Evolutionary conservation across 2,329 filamentous ascomycete species (phyloP).

Genomic region (Fusarium mangiferae): DNA sequence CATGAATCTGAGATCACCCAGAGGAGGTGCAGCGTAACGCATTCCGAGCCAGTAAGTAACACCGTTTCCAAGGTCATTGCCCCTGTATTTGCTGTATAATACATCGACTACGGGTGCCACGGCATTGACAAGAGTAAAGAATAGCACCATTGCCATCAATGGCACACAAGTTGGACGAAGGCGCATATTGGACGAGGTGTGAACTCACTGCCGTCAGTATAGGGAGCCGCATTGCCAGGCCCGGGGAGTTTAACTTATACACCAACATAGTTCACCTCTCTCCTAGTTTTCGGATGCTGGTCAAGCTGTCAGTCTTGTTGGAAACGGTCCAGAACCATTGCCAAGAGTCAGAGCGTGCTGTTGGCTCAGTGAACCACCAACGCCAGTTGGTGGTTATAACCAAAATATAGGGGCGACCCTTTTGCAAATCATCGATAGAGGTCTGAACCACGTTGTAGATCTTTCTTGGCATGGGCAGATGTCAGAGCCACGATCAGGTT

Average conservation of each 20-base stretch:
- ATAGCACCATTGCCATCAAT: neutral
- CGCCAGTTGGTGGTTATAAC: neutral
- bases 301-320: neutral
- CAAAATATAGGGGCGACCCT: too few species aligned
- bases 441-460: neutral
- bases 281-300: neutral
- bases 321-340: neutral
- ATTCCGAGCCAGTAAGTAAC: slow-evolving; percentile 79
- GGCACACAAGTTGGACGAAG: neutral
- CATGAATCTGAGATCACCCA: slow-evolving; percentile 73
- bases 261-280: neutral
- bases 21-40: slow-evolving; percentile 76
- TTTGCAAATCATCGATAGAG: neutral
- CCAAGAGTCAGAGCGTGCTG: neutral
- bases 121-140: slow-evolving; percentile 15
- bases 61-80: slow-evolving; percentile 63
- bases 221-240: neutral
- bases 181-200: neutral
- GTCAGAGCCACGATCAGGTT: neutral
- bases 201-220: neutral
- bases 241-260: neutral
- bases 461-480: neutral
- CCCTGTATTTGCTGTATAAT: slow-evolving; percentile 73
- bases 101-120: slow-evolving; percentile 62
- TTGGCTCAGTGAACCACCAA: neutral